Evolutionary conservation across 345 rosid genomes (phyloP), one percentile per base, ranked within the genome.

Genomic region (Trapa bicornis): DNA sequence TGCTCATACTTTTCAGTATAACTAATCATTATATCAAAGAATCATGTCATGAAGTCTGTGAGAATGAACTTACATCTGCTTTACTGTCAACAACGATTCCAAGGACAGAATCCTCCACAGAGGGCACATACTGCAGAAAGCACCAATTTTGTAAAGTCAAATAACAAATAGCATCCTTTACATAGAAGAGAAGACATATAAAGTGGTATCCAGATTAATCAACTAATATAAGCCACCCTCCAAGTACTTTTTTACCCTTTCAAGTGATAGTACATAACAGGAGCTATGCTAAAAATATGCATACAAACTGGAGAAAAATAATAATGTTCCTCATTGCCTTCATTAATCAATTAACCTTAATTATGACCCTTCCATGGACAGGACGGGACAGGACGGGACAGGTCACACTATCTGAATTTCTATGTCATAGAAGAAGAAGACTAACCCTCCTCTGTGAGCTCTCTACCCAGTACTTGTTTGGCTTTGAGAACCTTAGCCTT

Each of bases 361-460:
- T 4, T 22, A 54, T 3, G 11, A 6, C 35, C 60, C 60, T n/a
- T 33, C 33, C 60, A 54, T 54, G 8, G n/a, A 50, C 17, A 14
- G 22, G 54, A 22, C 1, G 5, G 8, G n/a, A 50, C 17, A 14
- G 22, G 54, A 22, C 1, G 5, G 22, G 54, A 50, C 5, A 50
- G 54, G 54, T 50, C 54, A 50, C 54, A 50, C 17, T 6, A 12
- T 50, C 54, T 41, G 12, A 14, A 54, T n/a, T 22, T 48, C n/a
- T 38, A 39, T 16, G n/a, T 11, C 33, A 0, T 63, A 22, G n/a
- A 47, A 29, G n/a, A 47, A 29, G 66, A 36, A 37, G 38, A 45
- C 82, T 72, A 68, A 92, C 98, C 89, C 96, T 81, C 80, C 86
- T 89, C 62, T 89, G 95, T 43, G 96, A 89, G 77, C 76, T 82